Conservation (phyloP, 768 basidiomycete genomes). For the Polyporus arcularius region DNA sequence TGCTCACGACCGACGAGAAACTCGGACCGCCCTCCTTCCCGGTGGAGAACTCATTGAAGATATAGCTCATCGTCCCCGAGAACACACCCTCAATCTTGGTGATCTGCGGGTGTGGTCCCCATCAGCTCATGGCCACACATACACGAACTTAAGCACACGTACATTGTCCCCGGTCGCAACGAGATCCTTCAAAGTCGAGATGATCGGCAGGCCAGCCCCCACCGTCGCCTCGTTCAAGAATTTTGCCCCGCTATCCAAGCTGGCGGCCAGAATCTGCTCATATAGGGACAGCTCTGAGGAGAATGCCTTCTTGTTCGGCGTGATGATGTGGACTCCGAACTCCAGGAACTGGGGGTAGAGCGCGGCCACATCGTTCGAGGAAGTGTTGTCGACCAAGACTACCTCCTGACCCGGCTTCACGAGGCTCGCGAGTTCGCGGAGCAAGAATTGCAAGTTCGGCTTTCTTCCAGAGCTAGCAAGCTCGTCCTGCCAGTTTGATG, state of each 20-base stretch:
- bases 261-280: slow-evolving; percentile 62
- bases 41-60: slow-evolving; percentile 94
- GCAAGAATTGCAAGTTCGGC: slow-evolving; percentile 43
- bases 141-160: slow-evolving; percentile 14
- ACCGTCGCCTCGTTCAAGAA: slow-evolving; percentile 91
- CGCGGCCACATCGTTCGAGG: slow-evolving; percentile 77
- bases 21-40: slow-evolving; percentile 64
- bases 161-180: slow-evolving; percentile 93
- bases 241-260: slow-evolving; percentile 58
- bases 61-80: slow-evolving; percentile 97
- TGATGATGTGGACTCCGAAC: slow-evolving; percentile 83
- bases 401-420: slow-evolving; percentile 53
- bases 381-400: slow-evolving; percentile 90
- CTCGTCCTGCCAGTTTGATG: slow-evolving; percentile 46
- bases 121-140: background rate
- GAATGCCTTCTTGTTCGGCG: slow-evolving; percentile 97
- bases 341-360: slow-evolving; percentile 80
- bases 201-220: slow-evolving; percentile 92
- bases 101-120: slow-evolving; percentile 4
- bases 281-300: slow-evolving; percentile 73
- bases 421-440: slow-evolving; percentile 45
- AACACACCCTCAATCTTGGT: slow-evolving; percentile 95
- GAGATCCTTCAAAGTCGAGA: slow-evolving; percentile 90
- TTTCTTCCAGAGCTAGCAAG: slow-evolving; percentile 49
- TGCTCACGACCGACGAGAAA: slow-evolving; percentile 88